phyloP scores from a whole-genome alignment of 345 rosid species.

The Camelina hispida region DNA sequence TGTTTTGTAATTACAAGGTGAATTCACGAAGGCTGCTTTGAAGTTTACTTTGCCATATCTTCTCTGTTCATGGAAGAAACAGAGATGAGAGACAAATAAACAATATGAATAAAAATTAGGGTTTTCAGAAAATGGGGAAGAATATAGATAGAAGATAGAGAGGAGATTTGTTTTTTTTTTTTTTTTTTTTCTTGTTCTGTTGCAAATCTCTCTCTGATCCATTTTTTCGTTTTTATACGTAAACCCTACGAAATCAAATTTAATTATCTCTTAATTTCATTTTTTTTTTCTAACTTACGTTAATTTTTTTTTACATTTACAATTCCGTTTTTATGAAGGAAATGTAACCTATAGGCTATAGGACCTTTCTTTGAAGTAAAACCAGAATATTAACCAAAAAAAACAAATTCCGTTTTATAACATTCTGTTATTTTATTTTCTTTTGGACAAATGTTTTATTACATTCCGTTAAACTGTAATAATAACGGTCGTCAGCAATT shows the following conservation, averaged over 20 bases:
- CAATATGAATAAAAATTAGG: conserved; percentile 26
- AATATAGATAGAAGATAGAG: too few species aligned
- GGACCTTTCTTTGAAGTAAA: not conserved
- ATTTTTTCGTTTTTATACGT: conserved; percentile 39
- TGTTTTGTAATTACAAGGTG: not conserved
- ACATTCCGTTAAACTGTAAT: conserved; percentile 29
- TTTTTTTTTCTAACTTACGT: not conserved
- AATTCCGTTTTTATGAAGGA: too few species aligned
- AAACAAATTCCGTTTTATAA: too few species aligned
- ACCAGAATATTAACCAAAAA: not conserved
- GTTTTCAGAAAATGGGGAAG: conserved; percentile 30
- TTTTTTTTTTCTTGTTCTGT: too few species aligned
- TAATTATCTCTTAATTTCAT: conserved; percentile 23
- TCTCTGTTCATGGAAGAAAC: conserved; percentile 12
- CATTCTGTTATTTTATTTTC: not conserved
- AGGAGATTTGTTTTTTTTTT: too few species aligned
- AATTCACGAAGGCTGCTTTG: conserved; percentile 27
- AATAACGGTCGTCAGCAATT: conserved; percentile 43
- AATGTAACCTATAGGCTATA: too few species aligned
- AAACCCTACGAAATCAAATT: conserved; percentile 40
- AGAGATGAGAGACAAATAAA: conserved; percentile 21
- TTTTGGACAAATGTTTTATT: conserved; percentile 13
- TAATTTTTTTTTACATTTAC: conserved; percentile 4
- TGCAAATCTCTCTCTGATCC: too few species aligned
- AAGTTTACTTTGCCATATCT: conserved; percentile 35